A percentile compares a stretch with the other conserved stretches of the same genome.
Conservation (phyloP, 1,139 yeast species). For the Geotrichum carabidarum region DNA sequence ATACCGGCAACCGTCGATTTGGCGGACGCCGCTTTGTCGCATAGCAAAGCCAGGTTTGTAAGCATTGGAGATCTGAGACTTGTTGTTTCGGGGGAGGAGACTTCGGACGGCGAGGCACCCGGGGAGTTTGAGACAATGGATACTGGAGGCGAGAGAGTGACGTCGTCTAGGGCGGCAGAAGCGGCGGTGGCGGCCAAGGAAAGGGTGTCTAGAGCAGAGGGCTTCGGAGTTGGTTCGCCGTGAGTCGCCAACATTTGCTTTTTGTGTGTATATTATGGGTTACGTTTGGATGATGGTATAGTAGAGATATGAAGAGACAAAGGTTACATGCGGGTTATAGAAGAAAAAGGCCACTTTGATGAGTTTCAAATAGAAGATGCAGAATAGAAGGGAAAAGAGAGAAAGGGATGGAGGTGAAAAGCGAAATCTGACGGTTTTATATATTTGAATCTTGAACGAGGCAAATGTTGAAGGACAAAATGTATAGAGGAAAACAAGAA, state of each 20-base stretch:
- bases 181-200: constrained; percentile 10
- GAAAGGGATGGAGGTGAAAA: background rate
- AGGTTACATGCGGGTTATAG: background rate
- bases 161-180: background rate
- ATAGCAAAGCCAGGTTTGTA: background rate
- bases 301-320: background rate
- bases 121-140: background rate
- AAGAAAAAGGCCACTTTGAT: background rate
- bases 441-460: background rate
- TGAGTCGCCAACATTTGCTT: background rate
- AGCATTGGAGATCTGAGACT: background rate
- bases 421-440: background rate
- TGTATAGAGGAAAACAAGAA: background rate
- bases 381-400: background rate
- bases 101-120: background rate
- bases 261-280: background rate
- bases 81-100: constrained; percentile 7
- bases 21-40: constrained; percentile 1
- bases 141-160: background rate
- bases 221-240: background rate
- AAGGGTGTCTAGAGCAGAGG: constrained; percentile 8
- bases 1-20: background rate
- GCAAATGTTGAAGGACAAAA: background rate
- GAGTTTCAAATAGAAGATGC: background rate
- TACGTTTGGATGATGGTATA: too few relatives aligned